Percentiles rank a stretch among this genome's conserved stretches.
Evolutionary conservation across 306 rosid species (phyloP).

Genomic region (Prinsepia uniflora): DNA sequence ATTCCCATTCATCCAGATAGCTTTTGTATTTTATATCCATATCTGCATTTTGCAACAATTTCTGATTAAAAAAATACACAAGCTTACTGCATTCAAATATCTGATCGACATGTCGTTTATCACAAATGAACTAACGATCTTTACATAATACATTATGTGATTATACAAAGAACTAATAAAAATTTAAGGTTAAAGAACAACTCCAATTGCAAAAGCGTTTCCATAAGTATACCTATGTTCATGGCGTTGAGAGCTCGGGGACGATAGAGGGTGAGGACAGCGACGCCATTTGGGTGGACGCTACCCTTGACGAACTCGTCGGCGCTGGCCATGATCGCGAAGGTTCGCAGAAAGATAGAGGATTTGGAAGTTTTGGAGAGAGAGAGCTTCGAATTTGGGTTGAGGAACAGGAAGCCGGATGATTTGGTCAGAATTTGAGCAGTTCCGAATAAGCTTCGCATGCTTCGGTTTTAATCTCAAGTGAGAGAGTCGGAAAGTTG

Average conservation of each 20-base stretch:
- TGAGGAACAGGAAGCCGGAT: constrained; percentile 4
- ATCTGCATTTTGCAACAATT: constrained; percentile 43
- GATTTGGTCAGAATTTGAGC: constrained; percentile 34
- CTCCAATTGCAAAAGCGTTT: background rate
- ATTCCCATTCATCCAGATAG: constrained; percentile 92
- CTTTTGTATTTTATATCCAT: constrained; percentile 85
- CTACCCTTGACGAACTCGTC: constrained; percentile 75
- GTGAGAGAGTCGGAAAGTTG: background rate
- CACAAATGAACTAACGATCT: background rate
- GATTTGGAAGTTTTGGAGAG: constrained; percentile 25
- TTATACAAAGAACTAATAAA: background rate
- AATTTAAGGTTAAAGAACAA: background rate
- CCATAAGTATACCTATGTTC: constrained; percentile 53
- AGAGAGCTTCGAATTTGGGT: constrained; percentile 9
- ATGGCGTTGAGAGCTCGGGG: constrained; percentile 98
- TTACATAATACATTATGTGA: background rate
- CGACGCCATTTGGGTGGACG: constrained; percentile 81
- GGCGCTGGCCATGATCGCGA: constrained; percentile 61
- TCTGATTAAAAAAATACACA: constrained; percentile 18
- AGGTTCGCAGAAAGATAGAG: constrained; percentile 36
- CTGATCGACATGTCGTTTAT: background rate
- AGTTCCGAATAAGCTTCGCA: constrained; percentile 45
- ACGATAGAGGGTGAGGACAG: constrained; percentile 91
- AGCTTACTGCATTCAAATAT: background rate
- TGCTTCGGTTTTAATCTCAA: constrained; percentile 19